Conservation (phyloP, 164 flowering plant genomes). For the Tetrastigma voinierianum region DNA sequence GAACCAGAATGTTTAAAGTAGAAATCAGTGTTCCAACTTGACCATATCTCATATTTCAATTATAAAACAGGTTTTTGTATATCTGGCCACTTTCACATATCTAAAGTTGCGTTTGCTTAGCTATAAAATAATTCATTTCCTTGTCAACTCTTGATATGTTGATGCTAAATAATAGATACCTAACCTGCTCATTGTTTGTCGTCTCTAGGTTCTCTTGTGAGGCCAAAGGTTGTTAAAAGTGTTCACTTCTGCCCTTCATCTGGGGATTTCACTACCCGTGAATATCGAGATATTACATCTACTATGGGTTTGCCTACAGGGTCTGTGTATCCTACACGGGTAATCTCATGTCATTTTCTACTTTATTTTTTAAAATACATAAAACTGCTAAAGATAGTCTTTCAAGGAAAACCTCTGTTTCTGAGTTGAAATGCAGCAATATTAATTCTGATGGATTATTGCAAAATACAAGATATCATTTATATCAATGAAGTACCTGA, state of each 20-base stretch:
- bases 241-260: constrained; percentile 93
- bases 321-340: constrained; percentile 96
- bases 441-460: constrained; percentile 93
- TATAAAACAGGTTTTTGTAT: no score
- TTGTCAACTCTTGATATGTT: no score
- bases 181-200: neutral
- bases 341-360: constrained; percentile 27
- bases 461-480: constrained; percentile 97
- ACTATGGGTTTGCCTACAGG: constrained; percentile 92
- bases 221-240: constrained; percentile 99
- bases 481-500: constrained; percentile 97
- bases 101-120: no score
- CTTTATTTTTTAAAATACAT: neutral
- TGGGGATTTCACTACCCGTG: constrained; percentile 60
- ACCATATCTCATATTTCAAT: no score
- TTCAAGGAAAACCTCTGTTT: constrained; percentile 5
- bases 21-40: no score
- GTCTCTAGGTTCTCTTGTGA: constrained; percentile 83
- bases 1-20: neutral
- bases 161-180: neutral
- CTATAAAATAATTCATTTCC: no score
- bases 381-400: neutral
- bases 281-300: constrained; percentile 95
- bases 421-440: constrained; percentile 94
- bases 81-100: neutral